Percentiles rank a stretch among this genome's conserved stretches.
Conservation (phyloP, 352 stramenopile genomes). For the Pythium chondricola region DNA sequence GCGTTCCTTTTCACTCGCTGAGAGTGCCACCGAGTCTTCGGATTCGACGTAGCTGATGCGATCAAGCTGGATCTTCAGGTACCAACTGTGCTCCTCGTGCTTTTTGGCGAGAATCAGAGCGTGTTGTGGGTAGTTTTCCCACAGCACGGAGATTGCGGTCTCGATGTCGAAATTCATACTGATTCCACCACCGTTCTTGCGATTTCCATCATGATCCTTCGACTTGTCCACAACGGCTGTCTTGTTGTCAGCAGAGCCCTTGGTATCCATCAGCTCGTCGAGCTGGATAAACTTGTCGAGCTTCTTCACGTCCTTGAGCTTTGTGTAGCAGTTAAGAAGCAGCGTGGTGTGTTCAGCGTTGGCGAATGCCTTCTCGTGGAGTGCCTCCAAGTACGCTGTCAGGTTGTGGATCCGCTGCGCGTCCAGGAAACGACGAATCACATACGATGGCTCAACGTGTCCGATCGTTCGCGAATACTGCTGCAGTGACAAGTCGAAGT, state of each 20-base stretch:
- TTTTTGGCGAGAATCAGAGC: constrained; percentile 87
- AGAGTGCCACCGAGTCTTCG: constrained; percentile 58
- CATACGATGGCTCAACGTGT: constrained; percentile 96
- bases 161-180: constrained; percentile 86
- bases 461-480: constrained; percentile 97
- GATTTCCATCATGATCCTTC: constrained; percentile 20
- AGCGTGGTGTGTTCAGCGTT: constrained; percentile 92
- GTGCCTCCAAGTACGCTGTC: constrained; percentile 94
- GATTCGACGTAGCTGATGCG: constrained; percentile 86
- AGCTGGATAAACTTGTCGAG: constrained; percentile 90
- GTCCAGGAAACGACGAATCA: constrained; percentile 97
- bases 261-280: constrained; percentile 56
- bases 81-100: constrained; percentile 88
- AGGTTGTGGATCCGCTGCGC: constrained; percentile 95
- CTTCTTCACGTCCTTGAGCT: constrained; percentile 92
- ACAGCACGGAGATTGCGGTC: constrained; percentile 90
- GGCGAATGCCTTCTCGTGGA: constrained; percentile 89
- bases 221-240: constrained; percentile 8
- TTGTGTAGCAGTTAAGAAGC: constrained; percentile 94
- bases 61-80: constrained; percentile 90
- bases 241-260: constrained; percentile 10
- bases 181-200: constrained; percentile 22
- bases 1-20: constrained; percentile 70
- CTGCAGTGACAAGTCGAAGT: constrained; percentile 93
- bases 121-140: constrained; percentile 89